Evolutionary conservation across 192 early-diverging fungal genomes (phyloP), one percentile per base, ranked within the genome.

Genomic region (Coemansia sp.): DNA sequence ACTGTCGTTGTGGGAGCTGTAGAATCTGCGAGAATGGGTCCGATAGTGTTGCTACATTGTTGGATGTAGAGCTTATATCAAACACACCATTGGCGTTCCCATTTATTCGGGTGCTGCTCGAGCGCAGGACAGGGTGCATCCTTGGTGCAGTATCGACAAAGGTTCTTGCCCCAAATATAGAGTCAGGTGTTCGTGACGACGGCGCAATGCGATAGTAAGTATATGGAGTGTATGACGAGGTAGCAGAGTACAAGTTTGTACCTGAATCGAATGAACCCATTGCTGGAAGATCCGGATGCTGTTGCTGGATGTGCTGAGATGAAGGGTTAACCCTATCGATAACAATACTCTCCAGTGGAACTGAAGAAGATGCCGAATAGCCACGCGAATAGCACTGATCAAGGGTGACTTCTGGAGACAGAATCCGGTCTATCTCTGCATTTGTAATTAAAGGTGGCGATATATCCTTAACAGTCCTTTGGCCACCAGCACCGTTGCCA

Each of bases 121-220:
- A 71, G 41, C 62, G 53, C 27, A 71, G 40, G 0, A 58, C 27
- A 1, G 62, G 62, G 34, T 60, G 62, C 27, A 57, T 40, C 17
- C 60, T 42, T 3, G 60, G 21, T 22, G 60, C 52, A 7, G 41
- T 41, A 19, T 34, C 44, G 14, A 54, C 39, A 37, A 54, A 62
- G 30, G 43, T 46, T 21, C 27, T 34, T 15, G 25, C 18, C 14
- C 42, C 42, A 30, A 54, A 54, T 10, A 54, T 22, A 3, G 55
- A 49, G 12, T 56, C 65, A 5, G 71, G 54, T 3, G 61, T 44
- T 52, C 61, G 64, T 13, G 47, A 27, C 19, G 56, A 34, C 3
- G 67, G 47, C 12, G 66, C 54, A 21, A 68, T 15, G 5, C 69
- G 64, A 39, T 78, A 78, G 49, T 65, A 71, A 30, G 68, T 62